A percentile compares a stretch with the other conserved stretches of the same genome.
Conservation (phyloP, 2,329 filamentous ascomycete genomes). For the Stagonosporopsis tanaceti region DNA sequence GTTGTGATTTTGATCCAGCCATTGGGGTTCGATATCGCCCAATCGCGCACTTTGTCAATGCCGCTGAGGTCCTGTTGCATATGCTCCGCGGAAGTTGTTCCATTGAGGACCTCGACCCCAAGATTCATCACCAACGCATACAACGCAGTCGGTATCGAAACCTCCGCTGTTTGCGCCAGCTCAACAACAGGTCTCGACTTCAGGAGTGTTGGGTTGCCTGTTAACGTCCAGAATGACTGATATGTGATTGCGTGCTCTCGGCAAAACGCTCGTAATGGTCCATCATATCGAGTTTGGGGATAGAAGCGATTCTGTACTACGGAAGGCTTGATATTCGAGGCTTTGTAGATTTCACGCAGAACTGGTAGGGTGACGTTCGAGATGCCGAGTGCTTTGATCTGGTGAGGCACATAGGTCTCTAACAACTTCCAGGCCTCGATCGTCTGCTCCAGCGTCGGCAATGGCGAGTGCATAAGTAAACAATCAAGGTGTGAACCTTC, state of each 20-base stretch:
- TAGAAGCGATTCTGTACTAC: conserved; percentile 83
- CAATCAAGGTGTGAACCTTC: conserved; percentile 63
- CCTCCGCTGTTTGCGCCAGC: conserved; percentile 56
- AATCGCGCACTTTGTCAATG: conserved; percentile 51
- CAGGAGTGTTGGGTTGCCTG: conserved; percentile 63
- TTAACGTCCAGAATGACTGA: conserved; percentile 69
- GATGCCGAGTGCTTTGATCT: conserved; percentile 74
- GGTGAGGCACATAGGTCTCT: conserved; percentile 70
- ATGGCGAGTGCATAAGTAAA: conserved; percentile 66
- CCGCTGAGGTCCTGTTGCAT: conserved; percentile 63
- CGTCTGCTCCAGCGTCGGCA: conserved; percentile 61
- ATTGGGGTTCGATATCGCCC: conserved; percentile 55
- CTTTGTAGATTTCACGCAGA: conserved; percentile 62
- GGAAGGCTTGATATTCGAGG: conserved; percentile 60
- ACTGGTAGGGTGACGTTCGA: conserved; percentile 73
- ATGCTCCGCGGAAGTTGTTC: conserved; percentile 60
- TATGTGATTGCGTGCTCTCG: conserved; percentile 61
- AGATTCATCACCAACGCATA: conserved; percentile 65
- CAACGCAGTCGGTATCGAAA: conserved; percentile 59
- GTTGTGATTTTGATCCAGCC: conserved; percentile 53
- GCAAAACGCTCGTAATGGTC: conserved; percentile 65
- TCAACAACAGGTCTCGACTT: conserved; percentile 56
- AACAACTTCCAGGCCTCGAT: conserved; percentile 72
- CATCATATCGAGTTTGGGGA: conserved; percentile 66
- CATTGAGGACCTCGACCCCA: conserved; percentile 62